A percentile compares a stretch with the other conserved stretches of the same genome.
These are phyloP conservation scores for Ophiostoma sp. DNA, from an alignment of 2,329 filamentous ascomycete genomes.

Conservation along the genomic window DNA sequence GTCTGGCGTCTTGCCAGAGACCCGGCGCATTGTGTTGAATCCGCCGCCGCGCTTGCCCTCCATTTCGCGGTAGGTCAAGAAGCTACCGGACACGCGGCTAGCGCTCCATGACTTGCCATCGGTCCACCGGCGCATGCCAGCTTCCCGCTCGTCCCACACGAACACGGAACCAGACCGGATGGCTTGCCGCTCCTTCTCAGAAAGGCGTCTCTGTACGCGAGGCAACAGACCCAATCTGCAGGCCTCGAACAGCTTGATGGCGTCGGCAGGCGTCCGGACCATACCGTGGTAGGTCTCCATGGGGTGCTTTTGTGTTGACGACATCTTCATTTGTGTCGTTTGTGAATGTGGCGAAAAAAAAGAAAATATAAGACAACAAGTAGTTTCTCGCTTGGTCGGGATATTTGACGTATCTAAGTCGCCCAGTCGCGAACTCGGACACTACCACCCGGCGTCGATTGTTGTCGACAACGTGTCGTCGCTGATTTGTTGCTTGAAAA, in stretches of 20 bases:
- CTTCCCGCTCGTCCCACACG: slow-evolving; percentile 99
- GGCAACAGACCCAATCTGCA: slow-evolving; percentile 87
- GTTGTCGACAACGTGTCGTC: background rate
- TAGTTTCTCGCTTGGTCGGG: background rate
- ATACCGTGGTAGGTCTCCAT: slow-evolving; percentile 98
- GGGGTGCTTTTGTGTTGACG: slow-evolving; percentile 28
- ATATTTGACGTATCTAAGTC: slow-evolving; percentile 11
- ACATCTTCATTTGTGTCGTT: slow-evolving; percentile 34
- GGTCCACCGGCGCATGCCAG: slow-evolving; percentile 97
- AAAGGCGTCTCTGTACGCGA: slow-evolving; percentile 86
- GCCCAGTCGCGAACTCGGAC: slow-evolving; percentile 25
- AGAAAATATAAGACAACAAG: background rate
- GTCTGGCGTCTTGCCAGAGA: slow-evolving; percentile 76
- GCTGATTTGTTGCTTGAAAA: background rate
- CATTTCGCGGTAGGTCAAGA: slow-evolving; percentile 97
- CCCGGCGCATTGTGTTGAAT: slow-evolving; percentile 59
- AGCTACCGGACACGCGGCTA: slow-evolving; percentile 94
- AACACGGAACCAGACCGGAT: slow-evolving; percentile 97
- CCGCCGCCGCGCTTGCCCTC: slow-evolving; percentile 93
- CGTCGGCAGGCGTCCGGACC: slow-evolving; percentile 92
- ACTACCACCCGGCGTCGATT: background rate
- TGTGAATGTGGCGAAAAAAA: background rate
- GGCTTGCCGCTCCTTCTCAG: slow-evolving; percentile 94
- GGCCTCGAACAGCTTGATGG: slow-evolving; percentile 97
- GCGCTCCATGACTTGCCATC: slow-evolving; percentile 99